These are phyloP conservation scores for Monilinia fructigena DNA, from an alignment of 2,329 filamentous ascomycete genomes.

Conservation along the genomic window DNA sequence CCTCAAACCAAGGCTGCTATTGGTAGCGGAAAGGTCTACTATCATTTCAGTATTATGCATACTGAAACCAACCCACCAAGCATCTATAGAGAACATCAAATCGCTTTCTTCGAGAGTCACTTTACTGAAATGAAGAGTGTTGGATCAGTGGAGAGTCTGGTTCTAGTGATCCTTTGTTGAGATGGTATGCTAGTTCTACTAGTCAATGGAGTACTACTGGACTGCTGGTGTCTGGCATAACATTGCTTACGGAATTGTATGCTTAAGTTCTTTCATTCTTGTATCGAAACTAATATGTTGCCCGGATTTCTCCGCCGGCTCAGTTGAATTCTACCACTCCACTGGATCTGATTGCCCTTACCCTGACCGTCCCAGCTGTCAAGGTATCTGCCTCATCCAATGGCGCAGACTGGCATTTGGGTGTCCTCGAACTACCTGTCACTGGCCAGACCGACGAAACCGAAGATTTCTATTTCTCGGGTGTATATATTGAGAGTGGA, in stretches of 20 bases:
- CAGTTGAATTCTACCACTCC: slow-evolving; percentile 69
- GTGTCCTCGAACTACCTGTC: slow-evolving; percentile 63
- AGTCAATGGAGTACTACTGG: slow-evolving; percentile 62
- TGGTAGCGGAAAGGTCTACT: slow-evolving; percentile 65
- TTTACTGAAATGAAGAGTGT: slow-evolving; percentile 72
- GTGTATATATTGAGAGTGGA: slow-evolving; percentile 67
- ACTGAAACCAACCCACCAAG: slow-evolving; percentile 59
- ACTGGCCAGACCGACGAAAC: slow-evolving; percentile 51
- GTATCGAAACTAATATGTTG: slow-evolving; percentile 15
- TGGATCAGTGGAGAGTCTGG: slow-evolving; percentile 52
- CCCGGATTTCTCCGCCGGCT: slow-evolving; percentile 57
- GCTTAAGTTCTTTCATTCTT: slow-evolving; percentile 25
- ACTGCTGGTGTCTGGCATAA: slow-evolving; percentile 59
- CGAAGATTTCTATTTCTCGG: slow-evolving; percentile 71
- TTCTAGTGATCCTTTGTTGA: slow-evolving; percentile 53
- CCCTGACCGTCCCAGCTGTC: slow-evolving; percentile 59
- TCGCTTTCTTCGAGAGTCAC: slow-evolving; percentile 63
- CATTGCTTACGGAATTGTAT: slow-evolving; percentile 66
- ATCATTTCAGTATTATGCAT: slow-evolving; percentile 69
- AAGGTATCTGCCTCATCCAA: slow-evolving; percentile 61
- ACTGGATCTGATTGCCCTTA: slow-evolving; percentile 57
- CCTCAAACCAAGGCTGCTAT: slow-evolving; percentile 66
- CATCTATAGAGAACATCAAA: slow-evolving; percentile 65
- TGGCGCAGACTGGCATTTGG: slow-evolving; percentile 71
- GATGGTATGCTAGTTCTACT: slow-evolving; percentile 62